Evolutionary conservation across 2,329 filamentous ascomycete genomes (phyloP).

Genomic region (Emmonsiellopsis sp.): DNA sequence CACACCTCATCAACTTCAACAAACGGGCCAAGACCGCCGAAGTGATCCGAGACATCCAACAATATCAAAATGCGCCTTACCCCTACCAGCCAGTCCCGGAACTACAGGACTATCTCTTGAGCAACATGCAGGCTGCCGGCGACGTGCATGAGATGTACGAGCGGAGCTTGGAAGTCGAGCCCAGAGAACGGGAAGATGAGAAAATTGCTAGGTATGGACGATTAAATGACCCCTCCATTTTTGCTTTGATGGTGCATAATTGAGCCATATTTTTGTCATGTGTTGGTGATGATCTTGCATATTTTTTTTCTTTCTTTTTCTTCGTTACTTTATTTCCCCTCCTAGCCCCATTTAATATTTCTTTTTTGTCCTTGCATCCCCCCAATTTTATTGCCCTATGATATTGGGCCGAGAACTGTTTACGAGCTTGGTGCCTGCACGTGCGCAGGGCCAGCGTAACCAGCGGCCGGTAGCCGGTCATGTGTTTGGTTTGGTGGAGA

Average conservation of each 20-base stretch:
- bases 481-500: no score
- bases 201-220: constrained; percentile 82
- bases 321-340: constrained; percentile 7
- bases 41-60: constrained; percentile 96
- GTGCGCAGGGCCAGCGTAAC: not conserved
- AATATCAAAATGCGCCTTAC: constrained; percentile 98
- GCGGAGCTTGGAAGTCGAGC: constrained; percentile 86
- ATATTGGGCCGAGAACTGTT: no score
- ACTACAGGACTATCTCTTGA: constrained; percentile 91
- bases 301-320: constrained; percentile 8
- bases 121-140: constrained; percentile 88
- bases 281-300: constrained; percentile 1
- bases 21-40: constrained; percentile 97
- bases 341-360: not conserved
- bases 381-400: not conserved
- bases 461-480: no score
- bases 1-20: constrained; percentile 94
- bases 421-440: not conserved
- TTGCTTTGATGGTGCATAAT: constrained; percentile 7
- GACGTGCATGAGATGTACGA: constrained; percentile 99
- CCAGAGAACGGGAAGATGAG: constrained; percentile 92
- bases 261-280: constrained; percentile 4
- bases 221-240: constrained; percentile 11
- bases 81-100: constrained; percentile 80
- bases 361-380: not conserved